Base-by-base conservation (phyloP, 2,329 filamentous ascomycete species). In the Aspergillus nomiae region DNA sequence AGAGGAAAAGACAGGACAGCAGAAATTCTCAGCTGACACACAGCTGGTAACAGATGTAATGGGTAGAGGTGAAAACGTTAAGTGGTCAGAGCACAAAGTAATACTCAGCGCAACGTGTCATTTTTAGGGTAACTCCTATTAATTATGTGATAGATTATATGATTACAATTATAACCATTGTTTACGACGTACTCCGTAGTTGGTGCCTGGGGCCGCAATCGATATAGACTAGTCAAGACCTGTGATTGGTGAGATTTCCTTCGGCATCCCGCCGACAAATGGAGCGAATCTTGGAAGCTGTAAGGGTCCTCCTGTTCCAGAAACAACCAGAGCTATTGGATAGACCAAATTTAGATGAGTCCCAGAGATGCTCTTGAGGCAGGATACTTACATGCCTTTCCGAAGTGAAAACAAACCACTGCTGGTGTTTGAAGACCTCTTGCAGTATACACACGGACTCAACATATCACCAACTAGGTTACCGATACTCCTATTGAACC, bases 41-140 rank as follows among this genome's bases (percentile, higher is more conserved):
- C 14, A 30, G 21, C 1, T 30, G 28, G 9, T 34, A 24, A 19
- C 12, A 51, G 48, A 19, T 14, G 19, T 14, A 26, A 51, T 50
- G 26, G 26, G 26, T n/a, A 11, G 14, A 32, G 28, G 8, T n/a
- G 28, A 51, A 34, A n/a, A 24, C 16, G 9, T 48, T 32, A n/a
- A 51, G 7, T 51, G 8, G n/a, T 34, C 19, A 34, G 19, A 51
- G 8, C 48, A 51, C 16, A 12, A 32, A 32, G 28, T 28, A 16
- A 55, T 55, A 21, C 21, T 55, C 51, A 38, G 51, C 32, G 51
- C 51, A 55, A 55, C 51, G 51, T 55, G 51, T 24, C 51, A 41
- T 55, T 55, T 38, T 14, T n/a, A 38, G 34, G 4, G n/a, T n/a
- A 24, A 21, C 7, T 54, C 12, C 51, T 36, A 24, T 55, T 38